Evolutionary conservation across 139 green algal genomes (phyloP), one percentile per base, ranked within the genome.

Genomic region (Picochlorum sp.): DNA sequence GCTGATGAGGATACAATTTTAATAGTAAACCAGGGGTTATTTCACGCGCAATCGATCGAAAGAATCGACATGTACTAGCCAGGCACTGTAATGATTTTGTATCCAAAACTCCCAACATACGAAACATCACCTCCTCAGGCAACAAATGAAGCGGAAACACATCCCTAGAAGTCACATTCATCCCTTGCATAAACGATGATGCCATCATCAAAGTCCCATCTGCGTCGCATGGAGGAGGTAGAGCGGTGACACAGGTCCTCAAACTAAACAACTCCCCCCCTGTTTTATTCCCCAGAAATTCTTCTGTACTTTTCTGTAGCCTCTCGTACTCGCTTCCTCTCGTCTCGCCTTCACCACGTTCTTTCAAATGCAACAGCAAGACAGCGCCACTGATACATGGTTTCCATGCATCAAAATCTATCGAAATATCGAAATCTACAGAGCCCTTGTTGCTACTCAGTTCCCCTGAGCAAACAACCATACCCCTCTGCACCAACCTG

Each of bases 1-100:
- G 57, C 78, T 87, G 83, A 52, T 91, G 84, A 0, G 76, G 80
- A 50, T 78, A 88, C 10, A 91, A 77, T 15, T 58, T 56, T 10
- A 89, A 76, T 32, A 72, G 49, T 37, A 91, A 62, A 9, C 73
- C 80, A 6, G 86, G 82, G 6, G 76, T 69, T 3, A 73, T 68
- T 16, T 84, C 78, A 9, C 20, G 45, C 4, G 70, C 58, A 2
- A 75, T 20, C 4, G 37, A 34, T 2, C 64, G 69, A 23, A 86
- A 62, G 26, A 70, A 45, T 7, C 59, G 57, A 73, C 77, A 87
- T 4, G 68, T 70, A 34, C 28, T 58, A 4, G 58, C 59, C 7
- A 77, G 21, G 2, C 49, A 18, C 7, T 64, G 59, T 24, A 81
- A 50, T 46, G 74, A 73, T 21, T 34, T 14, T 18, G 73, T 45